Percentiles rank a stretch among this genome's conserved stretches.
These are phyloP conservation scores for Entoloma clypeatum DNA, from an alignment of 1,284 basidiomycete genomes.

Conservation along the genomic window DNA sequence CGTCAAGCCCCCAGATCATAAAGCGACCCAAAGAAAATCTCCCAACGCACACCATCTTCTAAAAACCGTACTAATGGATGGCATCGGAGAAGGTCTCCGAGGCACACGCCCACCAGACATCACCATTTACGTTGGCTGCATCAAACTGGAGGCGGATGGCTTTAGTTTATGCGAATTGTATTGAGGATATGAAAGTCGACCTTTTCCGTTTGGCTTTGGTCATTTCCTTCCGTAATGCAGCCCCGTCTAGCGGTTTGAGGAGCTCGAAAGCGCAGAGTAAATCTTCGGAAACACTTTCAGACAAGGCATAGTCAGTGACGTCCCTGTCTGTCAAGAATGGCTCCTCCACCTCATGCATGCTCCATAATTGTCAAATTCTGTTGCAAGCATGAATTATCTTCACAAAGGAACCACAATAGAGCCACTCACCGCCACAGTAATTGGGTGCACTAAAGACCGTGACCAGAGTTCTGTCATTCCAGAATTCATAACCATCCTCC, in stretches of 20 bases:
- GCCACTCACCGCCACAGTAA: conserved; percentile 87
- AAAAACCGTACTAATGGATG: no score
- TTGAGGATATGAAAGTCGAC: conserved; percentile 36
- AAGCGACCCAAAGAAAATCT: background rate
- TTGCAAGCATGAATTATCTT: conserved; percentile 14
- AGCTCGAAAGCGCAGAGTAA: conserved; percentile 97
- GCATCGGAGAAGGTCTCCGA: no score
- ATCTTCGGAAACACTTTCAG: conserved; percentile 88
- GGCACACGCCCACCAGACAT: conserved; percentile 5
- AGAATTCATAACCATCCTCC: conserved; percentile 99
- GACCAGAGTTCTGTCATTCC: conserved; percentile 97
- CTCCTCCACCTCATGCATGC: conserved; percentile 81
- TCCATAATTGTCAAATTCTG: conserved; percentile 98
- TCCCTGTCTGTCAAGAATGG: conserved; percentile 7
- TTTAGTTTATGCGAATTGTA: conserved; percentile 4
- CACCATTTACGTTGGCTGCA: conserved; percentile 34
- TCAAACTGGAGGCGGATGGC: conserved; percentile 27
- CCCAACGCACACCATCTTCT: no score
- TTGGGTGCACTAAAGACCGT: conserved; percentile 99
- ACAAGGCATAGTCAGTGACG: conserved; percentile 16
- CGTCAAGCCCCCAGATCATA: conserved; percentile 7
- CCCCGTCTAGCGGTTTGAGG: conserved; percentile 93
- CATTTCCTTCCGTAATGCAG: conserved; percentile 97
- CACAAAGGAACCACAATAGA: conserved; percentile 5
- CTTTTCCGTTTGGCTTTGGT: conserved; percentile 98